Evolutionary conservation across 768 basidiomycete genomes (phyloP).

Genomic region (Xerocomus potaroensis): DNA sequence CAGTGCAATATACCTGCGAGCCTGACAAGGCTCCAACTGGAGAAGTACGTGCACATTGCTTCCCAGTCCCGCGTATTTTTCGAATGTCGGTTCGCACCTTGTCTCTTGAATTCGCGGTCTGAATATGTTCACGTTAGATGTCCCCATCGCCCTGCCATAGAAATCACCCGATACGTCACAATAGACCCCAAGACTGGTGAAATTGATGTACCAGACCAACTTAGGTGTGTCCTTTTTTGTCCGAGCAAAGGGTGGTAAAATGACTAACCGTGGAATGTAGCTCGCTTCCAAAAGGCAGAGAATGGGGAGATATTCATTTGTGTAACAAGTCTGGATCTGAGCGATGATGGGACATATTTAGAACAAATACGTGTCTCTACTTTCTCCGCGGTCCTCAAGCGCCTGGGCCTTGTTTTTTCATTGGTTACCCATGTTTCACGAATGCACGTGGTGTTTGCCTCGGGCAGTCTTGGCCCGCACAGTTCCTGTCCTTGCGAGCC

Average conservation of each 20-base stretch:
- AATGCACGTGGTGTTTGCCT: slow-evolving; percentile 14
- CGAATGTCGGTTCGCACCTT: slow-evolving; percentile 48
- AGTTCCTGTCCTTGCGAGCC: slow-evolving; percentile 29
- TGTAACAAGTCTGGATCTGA: slow-evolving; percentile 14
- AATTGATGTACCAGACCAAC: slow-evolving; percentile 44
- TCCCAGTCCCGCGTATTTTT: slow-evolving; percentile 73
- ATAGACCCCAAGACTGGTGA: slow-evolving; percentile 46
- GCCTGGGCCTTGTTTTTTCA: slow-evolving; percentile 8
- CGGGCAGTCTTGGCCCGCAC: slow-evolving; percentile 19
- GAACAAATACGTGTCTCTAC: slow-evolving; percentile 7
- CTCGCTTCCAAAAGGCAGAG: slow-evolving; percentile 28
- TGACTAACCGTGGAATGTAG: slow-evolving; percentile 24
- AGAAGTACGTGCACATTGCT: slow-evolving; percentile 48
- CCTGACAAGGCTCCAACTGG: slow-evolving; percentile 28
- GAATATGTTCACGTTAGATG: slow-evolving; percentile 45
- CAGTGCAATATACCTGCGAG: slow-evolving; percentile 63
- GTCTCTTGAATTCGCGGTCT: slow-evolving; percentile 4
- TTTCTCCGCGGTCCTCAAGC: slow-evolving; percentile 23
- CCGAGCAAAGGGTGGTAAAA: slow-evolving; percentile 4
- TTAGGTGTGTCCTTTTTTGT: slow-evolving; percentile 35
- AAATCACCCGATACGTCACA: slow-evolving; percentile 57
- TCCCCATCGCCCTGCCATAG: slow-evolving; percentile 57
- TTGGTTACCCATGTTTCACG: slow-evolving; percentile 24
- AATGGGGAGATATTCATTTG: slow-evolving; percentile 31
- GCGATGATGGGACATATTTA: slow-evolving; percentile 8